A percentile compares a stretch with the other conserved stretches of the same genome.
phyloP scores from a whole-genome alignment of 805 yeast genomes.

The Isabelozyma pseudorhagii region DNA sequence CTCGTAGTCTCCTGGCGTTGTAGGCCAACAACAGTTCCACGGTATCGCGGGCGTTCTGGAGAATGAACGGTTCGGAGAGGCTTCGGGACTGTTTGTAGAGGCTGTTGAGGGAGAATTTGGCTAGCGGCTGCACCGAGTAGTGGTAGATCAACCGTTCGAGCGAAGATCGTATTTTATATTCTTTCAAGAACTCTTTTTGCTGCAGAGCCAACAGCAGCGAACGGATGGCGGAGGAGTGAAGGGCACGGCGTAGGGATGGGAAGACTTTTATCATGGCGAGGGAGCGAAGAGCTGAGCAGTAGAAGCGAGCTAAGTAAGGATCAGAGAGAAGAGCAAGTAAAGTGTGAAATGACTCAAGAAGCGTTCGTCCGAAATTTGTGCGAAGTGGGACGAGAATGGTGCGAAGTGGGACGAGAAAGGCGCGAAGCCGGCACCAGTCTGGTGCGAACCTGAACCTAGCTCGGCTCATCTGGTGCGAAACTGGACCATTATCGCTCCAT shows the following conservation, averaged over 20 bases:
- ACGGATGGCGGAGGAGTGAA: not conserved
- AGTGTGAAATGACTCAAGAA: no score
- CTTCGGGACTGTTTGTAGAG: constrained; percentile 40
- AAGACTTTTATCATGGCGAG: no score
- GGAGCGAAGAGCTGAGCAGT: no score
- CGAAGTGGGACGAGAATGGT: no score
- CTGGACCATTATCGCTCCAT: no score
- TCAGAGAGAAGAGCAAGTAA: no score
- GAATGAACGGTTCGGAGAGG: constrained; percentile 34
- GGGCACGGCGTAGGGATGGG: no score
- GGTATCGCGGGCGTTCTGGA: constrained; percentile 52
- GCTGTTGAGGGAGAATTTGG: constrained; percentile 50
- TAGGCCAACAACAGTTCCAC: constrained; percentile 53
- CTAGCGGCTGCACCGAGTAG: constrained; percentile 51
- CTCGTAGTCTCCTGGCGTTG: constrained; percentile 68
- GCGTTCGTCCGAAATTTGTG: no score
- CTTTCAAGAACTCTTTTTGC: constrained; percentile 42
- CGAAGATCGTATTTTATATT: constrained; percentile 55
- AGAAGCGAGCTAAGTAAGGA: no score
- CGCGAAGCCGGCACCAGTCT: not conserved
- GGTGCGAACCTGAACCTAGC: not conserved
- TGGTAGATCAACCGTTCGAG: constrained; percentile 57
- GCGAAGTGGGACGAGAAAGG: no score
- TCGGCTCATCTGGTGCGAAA: no score
- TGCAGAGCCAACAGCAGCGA: constrained; percentile 9